phyloP scores from a whole-genome alignment of 106 monocot genomes.

The Posidonia australis region DNA sequence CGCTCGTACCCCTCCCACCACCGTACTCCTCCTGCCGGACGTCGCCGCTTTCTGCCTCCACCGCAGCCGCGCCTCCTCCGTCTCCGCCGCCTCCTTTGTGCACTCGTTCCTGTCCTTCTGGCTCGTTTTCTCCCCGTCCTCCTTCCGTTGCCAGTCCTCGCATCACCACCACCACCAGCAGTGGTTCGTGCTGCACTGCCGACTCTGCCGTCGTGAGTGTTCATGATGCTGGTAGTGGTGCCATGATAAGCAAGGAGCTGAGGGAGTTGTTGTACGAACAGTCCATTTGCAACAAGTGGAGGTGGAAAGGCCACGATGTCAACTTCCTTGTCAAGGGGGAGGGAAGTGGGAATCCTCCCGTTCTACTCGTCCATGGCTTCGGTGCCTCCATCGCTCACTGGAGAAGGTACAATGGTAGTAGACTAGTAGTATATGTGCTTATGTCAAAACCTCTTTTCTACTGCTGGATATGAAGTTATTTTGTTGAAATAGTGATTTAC shows the following conservation, averaged over 20 bases:
- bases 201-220: constrained; percentile 8
- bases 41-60: too few relatives aligned
- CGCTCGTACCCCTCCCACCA: background rate
- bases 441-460: too few relatives aligned
- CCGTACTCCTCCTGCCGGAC: background rate
- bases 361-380: constrained; percentile 94
- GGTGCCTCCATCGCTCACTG: constrained; percentile 85
- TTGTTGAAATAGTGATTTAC: too few relatives aligned
- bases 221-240: constrained; percentile 6
- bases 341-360: constrained; percentile 26
- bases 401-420: constrained; percentile 40
- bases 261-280: constrained; percentile 27
- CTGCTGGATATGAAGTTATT: too few relatives aligned
- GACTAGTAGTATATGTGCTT: too few relatives aligned
- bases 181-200: background rate
- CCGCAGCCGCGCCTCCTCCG: too few relatives aligned
- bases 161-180: background rate
- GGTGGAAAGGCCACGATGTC: constrained; percentile 54
- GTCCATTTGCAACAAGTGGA: constrained; percentile 37
- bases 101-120: too few relatives aligned
- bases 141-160: background rate
- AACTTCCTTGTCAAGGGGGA: constrained; percentile 56
- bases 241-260: constrained; percentile 8
- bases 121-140: too few relatives aligned
- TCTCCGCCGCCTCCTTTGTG: too few relatives aligned